Evolutionary conservation across 2,329 filamentous ascomycete species (phyloP), one percentile per base, ranked within the genome.

Genomic region (Coniochaeta sp.): DNA sequence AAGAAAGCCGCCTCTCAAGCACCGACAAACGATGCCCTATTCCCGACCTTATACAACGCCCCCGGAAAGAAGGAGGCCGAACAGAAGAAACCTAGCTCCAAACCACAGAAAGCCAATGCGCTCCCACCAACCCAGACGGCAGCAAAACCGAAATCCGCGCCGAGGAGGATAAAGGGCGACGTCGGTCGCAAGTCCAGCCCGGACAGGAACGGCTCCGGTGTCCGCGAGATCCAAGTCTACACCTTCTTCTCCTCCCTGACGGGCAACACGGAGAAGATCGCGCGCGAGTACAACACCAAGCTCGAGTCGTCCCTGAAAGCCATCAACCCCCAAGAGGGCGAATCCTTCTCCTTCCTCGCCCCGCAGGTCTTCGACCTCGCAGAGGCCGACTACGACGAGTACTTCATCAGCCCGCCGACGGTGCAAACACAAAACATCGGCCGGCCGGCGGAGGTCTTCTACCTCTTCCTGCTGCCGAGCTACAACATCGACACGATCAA

Each of bases 401-500:
- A 87, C 68, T 97, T 97, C 64, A 83, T 95, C 53, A 80, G 78
- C 2, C 81, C 84, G 1, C 90, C 91, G 0, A 87, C 87, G 64
- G 63, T 72, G 5, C 65, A 71, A 24, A 31, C 45, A 22, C 65
- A 72, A 1, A 67, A 75, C n/a, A 69, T 68, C 13, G 61, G 63
- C 6, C 64, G 64, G 20, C 69, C 71, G 18, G 71, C 78, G 3
- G 82, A 85, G 55, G 81, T 85, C 60, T 85, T 96, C 60, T 99
- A 97, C 68, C 75, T 95, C 33, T 77, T 97, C 51, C 71, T 97
- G 32, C 69, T 96, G 4, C 94, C 92, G 0, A 91, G 88, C 56
- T 97, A 96, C 74, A 95, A 97, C 63, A 96, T 96, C 62, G 92
- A 96, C 63, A 92, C 89, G 7, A 87, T 95, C 58, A 82, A 96